Evolutionary conservation across 1,284 basidiomycete genomes (phyloP).

Genomic region (Naganishia sp.): DNA sequence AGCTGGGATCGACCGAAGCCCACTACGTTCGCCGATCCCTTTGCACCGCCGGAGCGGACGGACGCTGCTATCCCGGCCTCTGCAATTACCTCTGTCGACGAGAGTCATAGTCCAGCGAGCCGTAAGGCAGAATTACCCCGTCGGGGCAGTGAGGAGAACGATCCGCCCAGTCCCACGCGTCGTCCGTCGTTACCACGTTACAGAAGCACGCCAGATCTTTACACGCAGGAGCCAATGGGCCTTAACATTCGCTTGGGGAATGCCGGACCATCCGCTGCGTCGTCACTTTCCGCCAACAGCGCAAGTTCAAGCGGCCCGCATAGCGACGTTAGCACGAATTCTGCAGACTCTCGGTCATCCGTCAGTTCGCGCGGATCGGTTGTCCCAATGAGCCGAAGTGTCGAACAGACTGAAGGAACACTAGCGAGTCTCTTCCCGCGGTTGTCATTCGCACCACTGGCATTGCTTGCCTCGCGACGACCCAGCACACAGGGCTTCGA

Average conservation of each 20-base stretch:
- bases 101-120: background rate
- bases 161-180: slow-evolving; percentile 21
- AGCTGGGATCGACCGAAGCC: slow-evolving; percentile 1
- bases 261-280: background rate
- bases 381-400: slow-evolving; percentile 10
- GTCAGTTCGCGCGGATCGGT: background rate
- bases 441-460: slow-evolving; percentile 5
- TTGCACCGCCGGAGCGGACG: background rate
- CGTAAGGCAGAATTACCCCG: background rate
- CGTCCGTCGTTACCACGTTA: slow-evolving; percentile 10
- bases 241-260: slow-evolving; percentile 7
- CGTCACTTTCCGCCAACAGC: background rate
- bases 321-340: background rate
- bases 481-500: background rate
- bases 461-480: background rate
- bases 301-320: background rate
- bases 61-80: background rate
- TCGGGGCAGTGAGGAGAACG: background rate
- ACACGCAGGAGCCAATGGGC: background rate
- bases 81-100: background rate
- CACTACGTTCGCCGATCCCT: slow-evolving; percentile 14
- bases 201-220: slow-evolving; percentile 18
- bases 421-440: slow-evolving; percentile 18
- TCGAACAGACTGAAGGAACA: background rate
- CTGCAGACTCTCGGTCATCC: background rate